Evolutionary conservation across 805 yeast species (phyloP).

Genomic region (Candida coquimbonensis): DNA sequence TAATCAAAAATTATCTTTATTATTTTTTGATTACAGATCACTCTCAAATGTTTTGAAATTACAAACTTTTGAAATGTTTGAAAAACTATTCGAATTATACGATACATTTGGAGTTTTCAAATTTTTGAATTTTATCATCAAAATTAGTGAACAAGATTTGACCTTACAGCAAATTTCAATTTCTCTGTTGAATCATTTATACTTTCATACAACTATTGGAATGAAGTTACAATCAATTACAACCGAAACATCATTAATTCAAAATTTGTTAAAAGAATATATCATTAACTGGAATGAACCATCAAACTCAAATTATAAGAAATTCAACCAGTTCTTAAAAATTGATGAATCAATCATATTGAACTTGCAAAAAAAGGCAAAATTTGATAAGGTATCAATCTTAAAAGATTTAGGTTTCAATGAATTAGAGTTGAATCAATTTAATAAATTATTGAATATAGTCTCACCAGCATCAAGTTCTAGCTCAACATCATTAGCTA

Average conservation of each 20-base stretch:
- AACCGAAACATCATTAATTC: slow-evolving; percentile 21
- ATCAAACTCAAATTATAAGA: slow-evolving; percentile 21
- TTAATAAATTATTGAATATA: slow-evolving; percentile 2
- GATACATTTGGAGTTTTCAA: slow-evolving; percentile 30
- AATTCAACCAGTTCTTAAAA: slow-evolving; percentile 6
- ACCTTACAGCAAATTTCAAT: slow-evolving; percentile 27
- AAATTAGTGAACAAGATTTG: slow-evolving; percentile 28
- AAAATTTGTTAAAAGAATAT: slow-evolving; percentile 18
- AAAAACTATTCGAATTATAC: slow-evolving; percentile 29
- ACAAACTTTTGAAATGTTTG: slow-evolving; percentile 23
- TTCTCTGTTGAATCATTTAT: slow-evolving; percentile 24
- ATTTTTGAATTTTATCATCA: slow-evolving; percentile 27
- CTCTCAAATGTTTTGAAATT: slow-evolving; percentile 16
- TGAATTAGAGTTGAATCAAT: neutral
- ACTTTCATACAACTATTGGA: slow-evolving; percentile 14
- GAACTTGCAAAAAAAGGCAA: neutral
- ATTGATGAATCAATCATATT: neutral
- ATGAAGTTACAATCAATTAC: slow-evolving; percentile 8
- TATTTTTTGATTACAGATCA: slow-evolving; percentile 13
- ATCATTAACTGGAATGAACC: slow-evolving; percentile 29
- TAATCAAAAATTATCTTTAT: slow-evolving; percentile 2
- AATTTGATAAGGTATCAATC: slow-evolving; percentile 4
- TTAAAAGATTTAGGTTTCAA: slow-evolving; percentile 5
- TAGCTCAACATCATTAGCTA: neutral
- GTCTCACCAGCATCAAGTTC: slow-evolving; percentile 7